phyloP scores from a whole-genome alignment of 176 grass and related monocot genomes.

The Urochloa ruziziensis region DNA sequence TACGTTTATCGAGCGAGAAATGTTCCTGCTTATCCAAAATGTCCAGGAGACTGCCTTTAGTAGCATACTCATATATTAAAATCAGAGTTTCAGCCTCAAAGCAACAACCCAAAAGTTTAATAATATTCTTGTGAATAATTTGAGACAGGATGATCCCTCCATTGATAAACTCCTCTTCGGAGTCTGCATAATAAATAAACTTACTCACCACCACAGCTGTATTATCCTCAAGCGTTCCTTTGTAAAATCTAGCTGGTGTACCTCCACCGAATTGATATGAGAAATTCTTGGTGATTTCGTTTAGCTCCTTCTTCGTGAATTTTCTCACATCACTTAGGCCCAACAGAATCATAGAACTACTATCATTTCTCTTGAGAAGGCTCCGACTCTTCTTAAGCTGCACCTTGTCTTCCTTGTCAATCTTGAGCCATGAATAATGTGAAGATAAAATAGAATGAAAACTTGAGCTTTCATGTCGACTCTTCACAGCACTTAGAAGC shows the following conservation, averaged over 20 bases:
- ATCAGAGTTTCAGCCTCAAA: background rate
- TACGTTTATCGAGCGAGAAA: background rate
- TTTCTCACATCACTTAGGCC: background rate
- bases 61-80: background rate
- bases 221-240: slow-evolving; percentile 3
- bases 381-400: background rate
- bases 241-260: background rate
- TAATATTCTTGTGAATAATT: background rate
- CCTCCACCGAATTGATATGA: background rate
- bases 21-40: background rate
- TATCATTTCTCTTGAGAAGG: background rate
- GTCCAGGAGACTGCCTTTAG: background rate
- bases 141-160: background rate
- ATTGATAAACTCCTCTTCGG: background rate
- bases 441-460: too few relatives aligned
- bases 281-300: background rate
- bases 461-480: background rate
- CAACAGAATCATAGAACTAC: background rate
- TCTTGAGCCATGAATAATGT: too few relatives aligned
- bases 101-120: background rate
- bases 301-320: background rate
- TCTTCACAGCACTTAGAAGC: background rate
- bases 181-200: too few relatives aligned
- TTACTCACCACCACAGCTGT: background rate
- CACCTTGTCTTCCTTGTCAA: background rate